Evolutionary conservation across 805 yeast species (phyloP).

Genomic region (Candida ponderosae): DNA sequence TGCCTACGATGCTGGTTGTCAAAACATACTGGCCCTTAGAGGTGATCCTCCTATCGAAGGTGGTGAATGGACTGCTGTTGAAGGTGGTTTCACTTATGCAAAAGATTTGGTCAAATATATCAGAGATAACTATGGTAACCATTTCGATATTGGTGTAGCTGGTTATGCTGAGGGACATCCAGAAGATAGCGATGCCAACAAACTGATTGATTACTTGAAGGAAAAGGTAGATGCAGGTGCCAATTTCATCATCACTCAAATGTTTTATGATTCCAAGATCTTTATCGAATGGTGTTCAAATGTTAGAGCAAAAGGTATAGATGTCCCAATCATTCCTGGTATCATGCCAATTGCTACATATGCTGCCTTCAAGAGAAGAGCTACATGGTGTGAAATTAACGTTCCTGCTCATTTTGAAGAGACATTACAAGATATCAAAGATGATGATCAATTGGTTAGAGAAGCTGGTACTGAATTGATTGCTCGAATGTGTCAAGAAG

Average conservation of each 20-base stretch:
- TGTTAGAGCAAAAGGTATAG: conserved; percentile 65
- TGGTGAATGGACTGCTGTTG: conserved; percentile 29
- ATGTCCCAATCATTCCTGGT: conserved; percentile 90
- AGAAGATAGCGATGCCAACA: conserved; percentile 51
- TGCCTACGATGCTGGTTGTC: conserved; percentile 90
- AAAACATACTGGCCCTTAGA: conserved; percentile 86
- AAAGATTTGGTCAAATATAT: conserved; percentile 79
- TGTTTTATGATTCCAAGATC: conserved; percentile 90
- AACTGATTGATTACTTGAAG: conserved; percentile 56
- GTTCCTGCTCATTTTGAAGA: conserved; percentile 70
- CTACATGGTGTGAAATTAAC: conserved; percentile 84
- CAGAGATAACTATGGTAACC: conserved; percentile 68
- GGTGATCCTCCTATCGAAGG: conserved; percentile 91
- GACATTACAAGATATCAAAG: conserved; percentile 72
- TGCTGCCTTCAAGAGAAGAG: conserved; percentile 86
- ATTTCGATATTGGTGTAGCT: conserved; percentile 93
- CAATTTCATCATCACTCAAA: conserved; percentile 87
- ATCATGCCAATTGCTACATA: conserved; percentile 98
- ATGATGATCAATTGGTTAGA: conserved; percentile 84
- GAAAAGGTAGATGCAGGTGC: conserved; percentile 94
- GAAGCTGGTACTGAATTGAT: conserved; percentile 77
- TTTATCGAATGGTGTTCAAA: conserved; percentile 76
- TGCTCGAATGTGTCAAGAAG: conserved; percentile 70
- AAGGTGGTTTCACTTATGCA: conserved; percentile 85
- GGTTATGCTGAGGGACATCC: conserved; percentile 98